Conservation (phyloP, 116 monocot species). For the Phalaenopsis hybrid region DNA sequence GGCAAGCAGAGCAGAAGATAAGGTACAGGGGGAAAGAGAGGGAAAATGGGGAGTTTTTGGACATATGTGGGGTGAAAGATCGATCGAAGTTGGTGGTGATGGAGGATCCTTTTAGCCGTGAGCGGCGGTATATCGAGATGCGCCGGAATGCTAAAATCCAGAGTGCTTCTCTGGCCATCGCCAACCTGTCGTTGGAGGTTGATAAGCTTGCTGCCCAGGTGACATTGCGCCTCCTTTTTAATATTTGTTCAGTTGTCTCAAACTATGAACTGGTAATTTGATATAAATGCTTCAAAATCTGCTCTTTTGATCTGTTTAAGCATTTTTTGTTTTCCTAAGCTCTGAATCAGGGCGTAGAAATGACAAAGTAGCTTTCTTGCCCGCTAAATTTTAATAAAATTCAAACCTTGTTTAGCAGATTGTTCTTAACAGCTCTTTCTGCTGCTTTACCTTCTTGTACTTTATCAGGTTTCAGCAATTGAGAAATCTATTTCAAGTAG, state of each 20-base stretch:
- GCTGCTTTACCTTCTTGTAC: constrained; percentile 2
- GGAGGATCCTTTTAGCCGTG: constrained; percentile 53
- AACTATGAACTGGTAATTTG: neutral
- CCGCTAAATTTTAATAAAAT: neutral
- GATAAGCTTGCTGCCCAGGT: constrained; percentile 80
- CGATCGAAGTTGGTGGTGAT: constrained; percentile 49
- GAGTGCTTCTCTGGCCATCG: constrained; percentile 40
- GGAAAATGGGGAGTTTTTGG: constrained; percentile 48
- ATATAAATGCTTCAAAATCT: too few relatives aligned
- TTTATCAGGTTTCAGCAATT: constrained; percentile 41
- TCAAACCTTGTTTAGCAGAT: neutral
- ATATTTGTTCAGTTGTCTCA: neutral
- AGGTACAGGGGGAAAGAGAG: constrained; percentile 54
- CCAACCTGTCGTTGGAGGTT: constrained; percentile 47
- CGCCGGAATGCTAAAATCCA: constrained; percentile 50
- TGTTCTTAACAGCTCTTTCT: neutral
- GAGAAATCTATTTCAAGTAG: constrained; percentile 56
- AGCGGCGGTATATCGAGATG: constrained; percentile 56
- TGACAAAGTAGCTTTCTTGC: neutral
- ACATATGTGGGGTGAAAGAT: constrained; percentile 59
- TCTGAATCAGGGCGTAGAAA: neutral
- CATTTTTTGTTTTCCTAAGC: too few relatives aligned
- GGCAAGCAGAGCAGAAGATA: constrained; percentile 57
- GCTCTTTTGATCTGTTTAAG: neutral
- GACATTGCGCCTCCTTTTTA: neutral